Base-by-base conservation (phyloP, 805 yeast genomes). In the Kregervanrija fluxuum region DNA sequence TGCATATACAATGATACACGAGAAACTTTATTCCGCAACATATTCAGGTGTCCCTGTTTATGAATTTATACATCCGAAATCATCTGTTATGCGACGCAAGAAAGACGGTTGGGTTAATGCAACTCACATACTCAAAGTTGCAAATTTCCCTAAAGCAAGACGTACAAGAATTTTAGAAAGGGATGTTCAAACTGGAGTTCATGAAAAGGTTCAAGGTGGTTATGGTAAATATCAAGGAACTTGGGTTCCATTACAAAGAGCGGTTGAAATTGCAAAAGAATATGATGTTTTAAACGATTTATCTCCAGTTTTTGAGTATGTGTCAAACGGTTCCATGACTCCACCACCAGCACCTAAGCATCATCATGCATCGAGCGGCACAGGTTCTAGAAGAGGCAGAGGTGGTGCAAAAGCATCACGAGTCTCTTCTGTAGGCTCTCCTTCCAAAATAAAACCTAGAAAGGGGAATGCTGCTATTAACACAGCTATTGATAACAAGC, bases 191-290 rank as follows among this genome's bases (percentile, higher is more conserved):
- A 76, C 75, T 36, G 95, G 95, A 5, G 66, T 71, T 14, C 97
- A 90, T 61, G 96, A 90, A 57, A 91, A 91, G 62, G 88, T 90
- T 16, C 98, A 90, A 64, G 98, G 98, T 49, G 98, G 98, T 2
- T 90, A 89, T 61, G 98, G 98, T 43, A 82, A 90, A 59, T 91
- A 89, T 64, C 98, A 91, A 64, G 97, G 96, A 13, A 90, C 97
- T 2, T 90, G 96, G 96, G 90, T 90, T 8, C 97, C 97, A 0
- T 65, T 86, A 49, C 79, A 73, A 6, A 77, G 85, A 41, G 97
- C 96, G 1, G 65, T 69, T 22, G 77, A 74, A 49, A 74, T 87
- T 45, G 87, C 91, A 1, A 68, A 69, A 41, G 79, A 78, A 54
- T 79, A 78, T 52, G 80, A 74, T 1, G 95, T 85, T 4, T 68